Evolutionary conservation across 2,329 filamentous ascomycete genomes (phyloP).

Genomic region (Nemania bipapillata): DNA sequence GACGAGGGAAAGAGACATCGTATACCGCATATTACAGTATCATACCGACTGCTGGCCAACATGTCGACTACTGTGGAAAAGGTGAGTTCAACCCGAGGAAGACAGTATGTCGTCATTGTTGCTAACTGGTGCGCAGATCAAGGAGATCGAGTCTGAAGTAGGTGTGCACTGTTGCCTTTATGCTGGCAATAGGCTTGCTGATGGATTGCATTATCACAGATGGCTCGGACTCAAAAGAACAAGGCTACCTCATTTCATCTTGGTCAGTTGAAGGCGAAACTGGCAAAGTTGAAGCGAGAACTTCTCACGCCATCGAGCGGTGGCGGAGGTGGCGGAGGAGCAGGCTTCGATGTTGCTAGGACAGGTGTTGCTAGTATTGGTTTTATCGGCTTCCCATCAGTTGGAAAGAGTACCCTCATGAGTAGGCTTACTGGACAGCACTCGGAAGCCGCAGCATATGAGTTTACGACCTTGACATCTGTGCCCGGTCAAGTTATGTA

Average conservation of each 20-base stretch:
- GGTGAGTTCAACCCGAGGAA: conserved; percentile 61
- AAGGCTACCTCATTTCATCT: conserved; percentile 94
- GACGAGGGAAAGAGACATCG: neutral
- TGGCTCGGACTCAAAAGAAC: conserved; percentile 97
- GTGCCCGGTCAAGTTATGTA: conserved; percentile 96
- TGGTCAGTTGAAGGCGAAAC: conserved; percentile 96
- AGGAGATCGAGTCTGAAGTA: conserved; percentile 95
- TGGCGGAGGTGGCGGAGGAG: conserved; percentile 84
- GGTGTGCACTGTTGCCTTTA: conserved; percentile 48
- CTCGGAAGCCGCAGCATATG: conserved; percentile 95
- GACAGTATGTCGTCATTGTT: conserved; percentile 23
- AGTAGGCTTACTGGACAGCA: conserved; percentile 93
- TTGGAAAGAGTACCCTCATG: conserved; percentile 98
- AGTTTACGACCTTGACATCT: conserved; percentile 97
- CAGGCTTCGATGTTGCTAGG: conserved; percentile 96
- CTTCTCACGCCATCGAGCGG: conserved; percentile 83
- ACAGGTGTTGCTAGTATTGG: conserved; percentile 97
- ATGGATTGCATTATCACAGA: conserved; percentile 61
- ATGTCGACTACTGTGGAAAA: conserved; percentile 99
- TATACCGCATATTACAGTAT: neutral
- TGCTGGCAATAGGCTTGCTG: conserved; percentile 30
- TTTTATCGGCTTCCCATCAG: conserved; percentile 97
- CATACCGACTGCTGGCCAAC: conserved; percentile 57
- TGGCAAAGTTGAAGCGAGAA: conserved; percentile 97
- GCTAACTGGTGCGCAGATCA: conserved; percentile 74